Evolutionary conservation across 2,329 filamentous ascomycete species (phyloP).

Genomic region (Zelopaecilomyces penicillatus): DNA sequence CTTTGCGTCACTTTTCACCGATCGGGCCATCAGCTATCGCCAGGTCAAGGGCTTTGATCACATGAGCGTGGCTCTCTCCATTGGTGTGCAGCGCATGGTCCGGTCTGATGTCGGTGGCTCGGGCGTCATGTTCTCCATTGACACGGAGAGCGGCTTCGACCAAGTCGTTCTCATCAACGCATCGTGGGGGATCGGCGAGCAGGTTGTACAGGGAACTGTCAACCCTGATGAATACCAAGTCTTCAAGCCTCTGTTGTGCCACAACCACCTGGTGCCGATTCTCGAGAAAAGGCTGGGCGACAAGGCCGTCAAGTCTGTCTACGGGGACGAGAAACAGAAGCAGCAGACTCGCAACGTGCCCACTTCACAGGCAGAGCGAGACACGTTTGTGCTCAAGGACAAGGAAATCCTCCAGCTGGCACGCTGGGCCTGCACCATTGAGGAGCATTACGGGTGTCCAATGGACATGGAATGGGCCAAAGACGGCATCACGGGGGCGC

Average conservation of each 20-base stretch:
- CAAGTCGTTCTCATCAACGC: constrained; percentile 30
- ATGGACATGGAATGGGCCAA: constrained; percentile 34
- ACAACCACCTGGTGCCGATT: constrained; percentile 20
- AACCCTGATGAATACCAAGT: constrained; percentile 31
- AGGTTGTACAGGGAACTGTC: constrained; percentile 28
- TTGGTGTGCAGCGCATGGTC: constrained; percentile 23
- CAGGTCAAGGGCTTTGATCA: constrained; percentile 20
- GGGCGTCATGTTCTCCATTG: constrained; percentile 32
- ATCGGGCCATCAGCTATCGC: constrained; percentile 28
- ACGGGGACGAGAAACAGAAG: constrained; percentile 19
- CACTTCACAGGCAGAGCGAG: constrained; percentile 26
- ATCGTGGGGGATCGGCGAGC: constrained; percentile 30
- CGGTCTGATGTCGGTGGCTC: constrained; percentile 26
- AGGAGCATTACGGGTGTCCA: constrained; percentile 25
- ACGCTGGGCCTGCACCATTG: constrained; percentile 27
- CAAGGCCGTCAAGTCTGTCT: constrained; percentile 27
- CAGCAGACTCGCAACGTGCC: constrained; percentile 25
- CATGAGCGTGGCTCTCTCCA: constrained; percentile 18
- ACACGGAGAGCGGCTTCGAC: constrained; percentile 30
- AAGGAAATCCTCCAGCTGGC: constrained; percentile 26
- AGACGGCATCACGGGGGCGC: constrained; percentile 18
- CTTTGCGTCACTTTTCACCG: constrained; percentile 30
- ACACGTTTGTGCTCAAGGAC: constrained; percentile 23
- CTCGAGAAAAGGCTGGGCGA: constrained; percentile 25
- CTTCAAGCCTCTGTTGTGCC: constrained; percentile 26